Conservation (phyloP, 179 eudicot genomes). For the Sideroxylon spinosum region DNA sequence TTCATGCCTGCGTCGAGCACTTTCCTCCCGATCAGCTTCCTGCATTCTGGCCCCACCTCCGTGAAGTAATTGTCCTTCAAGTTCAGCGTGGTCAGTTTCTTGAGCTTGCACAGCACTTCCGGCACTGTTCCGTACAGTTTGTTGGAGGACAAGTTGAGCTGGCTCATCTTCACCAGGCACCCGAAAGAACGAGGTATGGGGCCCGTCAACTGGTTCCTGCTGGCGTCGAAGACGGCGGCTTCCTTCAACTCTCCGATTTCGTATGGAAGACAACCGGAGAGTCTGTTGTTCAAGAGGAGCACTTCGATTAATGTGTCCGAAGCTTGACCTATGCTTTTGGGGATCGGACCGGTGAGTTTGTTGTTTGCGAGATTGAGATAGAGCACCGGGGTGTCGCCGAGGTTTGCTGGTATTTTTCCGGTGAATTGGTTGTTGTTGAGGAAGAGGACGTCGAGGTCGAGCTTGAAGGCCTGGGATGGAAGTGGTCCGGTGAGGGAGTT, state of each 20-base stretch:
- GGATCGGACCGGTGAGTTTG: slow-evolving; percentile 53
- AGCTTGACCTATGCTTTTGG: slow-evolving; percentile 40
- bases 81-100: slow-evolving; percentile 30
- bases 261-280: slow-evolving; percentile 66
- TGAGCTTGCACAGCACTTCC: slow-evolving; percentile 49
- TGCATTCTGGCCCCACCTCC: slow-evolving; percentile 51
- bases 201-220: slow-evolving; percentile 53
- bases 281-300: slow-evolving; percentile 44
- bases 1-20: slow-evolving; percentile 35
- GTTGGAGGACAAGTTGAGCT: slow-evolving; percentile 43
- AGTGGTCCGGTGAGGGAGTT: slow-evolving; percentile 47
- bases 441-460: slow-evolving; percentile 51
- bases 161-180: slow-evolving; percentile 37
- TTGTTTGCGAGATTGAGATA: slow-evolving; percentile 71
- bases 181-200: slow-evolving; percentile 56
- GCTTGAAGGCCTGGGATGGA: slow-evolving; percentile 35
- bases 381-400: slow-evolving; percentile 40
- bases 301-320: slow-evolving; percentile 38
- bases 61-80: slow-evolving; percentile 55
- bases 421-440: slow-evolving; percentile 61
- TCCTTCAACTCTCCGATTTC: slow-evolving; percentile 55
- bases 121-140: slow-evolving; percentile 54
- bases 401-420: slow-evolving; percentile 40
- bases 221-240: slow-evolving; percentile 42
- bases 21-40: slow-evolving; percentile 25